A percentile compares a stretch with the other conserved stretches of the same genome.
phyloP scores from a whole-genome alignment of 495 filamentous ascomycete genomes.

The Hypoxylon lenormandii region DNA sequence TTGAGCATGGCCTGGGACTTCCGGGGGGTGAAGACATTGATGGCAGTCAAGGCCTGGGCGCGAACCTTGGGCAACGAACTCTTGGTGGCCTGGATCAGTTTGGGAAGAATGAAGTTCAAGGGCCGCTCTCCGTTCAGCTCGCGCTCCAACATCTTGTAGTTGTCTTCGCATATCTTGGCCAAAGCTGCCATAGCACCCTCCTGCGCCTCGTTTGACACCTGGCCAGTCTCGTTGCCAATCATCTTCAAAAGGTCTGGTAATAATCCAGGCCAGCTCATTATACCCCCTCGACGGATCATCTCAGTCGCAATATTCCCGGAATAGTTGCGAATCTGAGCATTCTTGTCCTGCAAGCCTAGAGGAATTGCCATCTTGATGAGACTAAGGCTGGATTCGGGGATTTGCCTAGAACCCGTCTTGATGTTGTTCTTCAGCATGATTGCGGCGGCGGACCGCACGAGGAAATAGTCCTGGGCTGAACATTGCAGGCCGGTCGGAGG shows the following conservation, averaged over 20 bases:
- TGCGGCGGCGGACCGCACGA: constrained; percentile 85
- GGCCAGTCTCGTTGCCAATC: constrained; percentile 77
- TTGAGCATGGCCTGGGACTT: constrained; percentile 79
- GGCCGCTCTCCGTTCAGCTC: constrained; percentile 88
- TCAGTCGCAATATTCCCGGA: constrained; percentile 97
- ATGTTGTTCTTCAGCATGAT: constrained; percentile 97
- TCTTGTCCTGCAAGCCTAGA: constrained; percentile 81
- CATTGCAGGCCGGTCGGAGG: constrained; percentile 69
- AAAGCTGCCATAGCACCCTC: constrained; percentile 95
- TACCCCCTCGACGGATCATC: constrained; percentile 82
- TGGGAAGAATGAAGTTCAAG: constrained; percentile 87
- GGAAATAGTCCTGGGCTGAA: constrained; percentile 69
- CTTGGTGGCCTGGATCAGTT: constrained; percentile 85
- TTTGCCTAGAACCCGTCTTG: constrained; percentile 73
- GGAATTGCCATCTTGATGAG: constrained; percentile 84
- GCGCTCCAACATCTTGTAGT: constrained; percentile 83
- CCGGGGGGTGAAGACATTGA: constrained; percentile 90
- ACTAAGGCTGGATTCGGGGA: constrained; percentile 73
- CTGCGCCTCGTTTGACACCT: constrained; percentile 75
- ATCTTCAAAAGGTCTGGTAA: constrained; percentile 81
- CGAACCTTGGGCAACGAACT: constrained; percentile 79
- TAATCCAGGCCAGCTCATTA: constrained; percentile 91
- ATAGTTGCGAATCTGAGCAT: constrained; percentile 83
- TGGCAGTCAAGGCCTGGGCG: constrained; percentile 78
- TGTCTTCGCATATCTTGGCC: constrained; percentile 96